A percentile compares a stretch with the other conserved stretches of the same genome.
Conservation (phyloP, 75 land plant genomes). For the Cupressus sempervirens region DNA sequence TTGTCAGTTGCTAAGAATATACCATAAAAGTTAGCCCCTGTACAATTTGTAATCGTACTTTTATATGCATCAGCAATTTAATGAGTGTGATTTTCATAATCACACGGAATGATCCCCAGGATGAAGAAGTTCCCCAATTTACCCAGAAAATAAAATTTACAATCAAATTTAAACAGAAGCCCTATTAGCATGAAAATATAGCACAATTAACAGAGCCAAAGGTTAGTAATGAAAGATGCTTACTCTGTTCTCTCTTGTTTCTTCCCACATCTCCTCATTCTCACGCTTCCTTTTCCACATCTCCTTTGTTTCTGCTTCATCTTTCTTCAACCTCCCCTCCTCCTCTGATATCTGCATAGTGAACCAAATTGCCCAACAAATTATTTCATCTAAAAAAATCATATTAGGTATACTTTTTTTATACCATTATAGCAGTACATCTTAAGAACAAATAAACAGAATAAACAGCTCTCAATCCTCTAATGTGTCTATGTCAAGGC, state of each 20-base stretch:
- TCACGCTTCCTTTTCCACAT: conserved; percentile 99
- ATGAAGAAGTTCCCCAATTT: neutral
- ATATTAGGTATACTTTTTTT: neutral
- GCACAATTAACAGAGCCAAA: neutral
- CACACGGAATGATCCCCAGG: neutral
- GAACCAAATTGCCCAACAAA: neutral
- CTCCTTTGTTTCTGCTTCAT: conserved; percentile 95
- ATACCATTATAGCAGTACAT: neutral
- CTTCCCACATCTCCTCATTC: conserved; percentile 99
- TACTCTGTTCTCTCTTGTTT: conserved; percentile 92
- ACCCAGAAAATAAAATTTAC: neutral
- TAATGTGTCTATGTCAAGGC: neutral
- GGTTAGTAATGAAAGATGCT: conserved; percentile 8
- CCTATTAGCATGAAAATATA: neutral
- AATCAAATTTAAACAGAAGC: neutral
- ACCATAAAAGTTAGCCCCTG: neutral
- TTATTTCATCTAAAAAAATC: conserved; percentile 6
- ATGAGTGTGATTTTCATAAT: neutral
- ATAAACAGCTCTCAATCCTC: neutral
- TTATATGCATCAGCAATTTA: neutral
- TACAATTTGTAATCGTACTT: neutral
- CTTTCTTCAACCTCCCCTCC: conserved; percentile 96
- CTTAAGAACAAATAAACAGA: neutral
- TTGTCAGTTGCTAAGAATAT: neutral
- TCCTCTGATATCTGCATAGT: conserved; percentile 86